A percentile compares a stretch with the other conserved stretches of the same genome.
Conservation (phyloP, 371 early-diverging fungal genomes). For the Mucor saturninus region DNA sequence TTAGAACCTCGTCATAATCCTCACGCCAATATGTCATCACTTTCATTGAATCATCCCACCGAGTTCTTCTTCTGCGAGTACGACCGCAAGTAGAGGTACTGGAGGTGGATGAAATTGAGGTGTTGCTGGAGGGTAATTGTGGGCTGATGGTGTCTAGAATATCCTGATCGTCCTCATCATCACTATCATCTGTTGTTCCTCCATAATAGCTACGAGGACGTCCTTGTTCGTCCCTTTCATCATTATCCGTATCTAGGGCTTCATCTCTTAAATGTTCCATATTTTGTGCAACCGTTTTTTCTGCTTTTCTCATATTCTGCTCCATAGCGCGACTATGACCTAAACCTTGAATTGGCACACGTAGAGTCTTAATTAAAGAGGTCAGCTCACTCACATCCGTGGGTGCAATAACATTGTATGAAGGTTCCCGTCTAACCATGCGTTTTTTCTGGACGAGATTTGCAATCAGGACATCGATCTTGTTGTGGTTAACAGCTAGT, state of each 20-base stretch:
- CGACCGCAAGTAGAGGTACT: slow-evolving; percentile 5
- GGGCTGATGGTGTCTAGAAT: background rate
- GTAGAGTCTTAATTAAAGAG: slow-evolving; percentile 38
- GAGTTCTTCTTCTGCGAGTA: slow-evolving; percentile 9
- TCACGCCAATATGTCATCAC: slow-evolving; percentile 31
- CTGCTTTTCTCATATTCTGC: slow-evolving; percentile 48
- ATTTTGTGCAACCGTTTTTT: slow-evolving; percentile 2
- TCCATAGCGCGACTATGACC: slow-evolving; percentile 46
- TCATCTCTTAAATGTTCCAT: background rate
- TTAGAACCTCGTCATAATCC: slow-evolving; percentile 35
- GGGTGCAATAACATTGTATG: slow-evolving; percentile 44
- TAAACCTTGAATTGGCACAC: slow-evolving; percentile 44
- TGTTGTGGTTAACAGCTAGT: slow-evolving; percentile 30
- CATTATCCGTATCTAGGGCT: background rate
- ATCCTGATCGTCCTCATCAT: slow-evolving; percentile 16
- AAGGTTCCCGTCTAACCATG: slow-evolving; percentile 42
- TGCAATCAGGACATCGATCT: slow-evolving; percentile 30
- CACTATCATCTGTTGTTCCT: slow-evolving; percentile 26
- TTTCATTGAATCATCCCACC: slow-evolving; percentile 31
- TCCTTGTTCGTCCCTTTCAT: background rate
- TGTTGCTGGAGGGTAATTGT: background rate
- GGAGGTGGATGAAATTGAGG: background rate
- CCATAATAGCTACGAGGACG: slow-evolving; percentile 35
- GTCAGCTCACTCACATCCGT: slow-evolving; percentile 47
- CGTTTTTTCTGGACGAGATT: slow-evolving; percentile 39